A percentile compares a stretch with the other conserved stretches of the same genome.
These are phyloP conservation scores for Smithsoniella earleae DNA, from an alignment of 163 green algal genomes.

Conservation along the genomic window DNA sequence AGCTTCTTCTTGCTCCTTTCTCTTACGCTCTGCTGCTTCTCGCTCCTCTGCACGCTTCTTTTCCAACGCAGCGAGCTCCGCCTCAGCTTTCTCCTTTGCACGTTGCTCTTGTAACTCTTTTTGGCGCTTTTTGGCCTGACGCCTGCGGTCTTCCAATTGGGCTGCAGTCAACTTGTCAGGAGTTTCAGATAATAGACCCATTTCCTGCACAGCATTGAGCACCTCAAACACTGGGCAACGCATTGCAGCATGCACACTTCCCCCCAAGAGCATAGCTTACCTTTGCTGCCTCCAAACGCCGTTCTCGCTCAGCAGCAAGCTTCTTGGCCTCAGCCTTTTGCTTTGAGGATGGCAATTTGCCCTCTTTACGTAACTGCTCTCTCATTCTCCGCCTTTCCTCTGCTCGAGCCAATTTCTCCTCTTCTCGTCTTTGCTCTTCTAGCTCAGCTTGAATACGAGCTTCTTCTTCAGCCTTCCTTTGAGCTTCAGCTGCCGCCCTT, in stretches of 20 bases:
- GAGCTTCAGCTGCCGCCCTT: conserved; percentile 41
- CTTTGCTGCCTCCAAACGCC: too few relatives aligned
- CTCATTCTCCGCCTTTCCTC: conserved; percentile 43
- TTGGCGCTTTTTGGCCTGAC: conserved; percentile 29
- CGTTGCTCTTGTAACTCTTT: conserved; percentile 25
- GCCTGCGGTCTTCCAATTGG: conserved; percentile 22
- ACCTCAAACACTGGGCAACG: not conserved
- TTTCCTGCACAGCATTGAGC: conserved; percentile 33
- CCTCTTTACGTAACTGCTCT: conserved; percentile 78
- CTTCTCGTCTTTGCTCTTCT: conserved; percentile 46
- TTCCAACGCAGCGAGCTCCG: conserved; percentile 30
- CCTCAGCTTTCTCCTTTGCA: conserved; percentile 31
- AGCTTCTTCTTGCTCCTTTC: conserved; percentile 32
- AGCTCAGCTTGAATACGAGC: conserved; percentile 36
- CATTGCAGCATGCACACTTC: not conserved
- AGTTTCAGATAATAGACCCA: not conserved
- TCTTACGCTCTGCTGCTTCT: conserved; percentile 30
- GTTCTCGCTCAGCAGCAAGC: conserved; percentile 66
- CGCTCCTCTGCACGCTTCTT: conserved; percentile 32
- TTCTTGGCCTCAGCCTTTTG: conserved; percentile 79
- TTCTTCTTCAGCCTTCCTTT: conserved; percentile 53
- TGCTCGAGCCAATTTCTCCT: conserved; percentile 49
- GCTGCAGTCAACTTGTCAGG: not conserved
- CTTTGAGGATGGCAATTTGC: conserved; percentile 81
- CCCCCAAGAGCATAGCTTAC: too few relatives aligned